A percentile compares a stretch with the other conserved stretches of the same genome.
Conservation (phyloP, 441 rosid genomes). For the Viola pubescens region DNA sequence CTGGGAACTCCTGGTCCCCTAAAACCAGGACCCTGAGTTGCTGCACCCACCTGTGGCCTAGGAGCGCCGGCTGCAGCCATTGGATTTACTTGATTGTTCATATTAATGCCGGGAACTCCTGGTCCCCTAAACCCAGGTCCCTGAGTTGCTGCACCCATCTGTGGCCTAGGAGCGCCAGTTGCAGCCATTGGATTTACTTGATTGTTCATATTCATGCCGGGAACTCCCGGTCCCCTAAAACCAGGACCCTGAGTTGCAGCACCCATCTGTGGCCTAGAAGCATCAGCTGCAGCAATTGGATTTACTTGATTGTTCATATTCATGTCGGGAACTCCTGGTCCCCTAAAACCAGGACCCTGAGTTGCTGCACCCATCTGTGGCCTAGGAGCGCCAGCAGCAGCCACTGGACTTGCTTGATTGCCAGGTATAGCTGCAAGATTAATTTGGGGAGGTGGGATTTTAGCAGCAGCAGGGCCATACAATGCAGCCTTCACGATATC, state of each 20-base stretch:
- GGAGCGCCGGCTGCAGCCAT: slow-evolving; percentile 21
- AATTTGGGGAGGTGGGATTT: slow-evolving; percentile 84
- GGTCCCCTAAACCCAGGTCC: slow-evolving; percentile 53
- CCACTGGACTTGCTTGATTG: slow-evolving; percentile 28
- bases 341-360: slow-evolving; percentile 49
- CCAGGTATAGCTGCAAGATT: slow-evolving; percentile 49
- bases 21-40: slow-evolving; percentile 42
- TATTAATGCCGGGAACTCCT: slow-evolving; percentile 42
- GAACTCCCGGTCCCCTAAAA: slow-evolving; percentile 49
- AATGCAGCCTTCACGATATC: slow-evolving; percentile 92
- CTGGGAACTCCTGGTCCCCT: slow-evolving; percentile 57
- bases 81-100: slow-evolving; percentile 19
- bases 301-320: too few species aligned
- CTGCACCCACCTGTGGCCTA: slow-evolving; percentile 34
- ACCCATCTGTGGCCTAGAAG: slow-evolving; percentile 9
- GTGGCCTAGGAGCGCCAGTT: slow-evolving; percentile 29
- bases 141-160: slow-evolving; percentile 34
- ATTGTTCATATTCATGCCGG: too few species aligned
- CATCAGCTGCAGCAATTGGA: too few species aligned
- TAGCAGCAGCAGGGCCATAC: slow-evolving; percentile 86
- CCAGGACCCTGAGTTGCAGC: slow-evolving; percentile 39
- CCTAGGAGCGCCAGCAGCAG: slow-evolving; percentile 17
- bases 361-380: slow-evolving; percentile 21
- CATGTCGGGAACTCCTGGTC: slow-evolving; percentile 29
- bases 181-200: slow-evolving; percentile 22